Evolutionary conservation across 2,329 filamentous ascomycete species (phyloP).

Genomic region (Aspergillus melleus): DNA sequence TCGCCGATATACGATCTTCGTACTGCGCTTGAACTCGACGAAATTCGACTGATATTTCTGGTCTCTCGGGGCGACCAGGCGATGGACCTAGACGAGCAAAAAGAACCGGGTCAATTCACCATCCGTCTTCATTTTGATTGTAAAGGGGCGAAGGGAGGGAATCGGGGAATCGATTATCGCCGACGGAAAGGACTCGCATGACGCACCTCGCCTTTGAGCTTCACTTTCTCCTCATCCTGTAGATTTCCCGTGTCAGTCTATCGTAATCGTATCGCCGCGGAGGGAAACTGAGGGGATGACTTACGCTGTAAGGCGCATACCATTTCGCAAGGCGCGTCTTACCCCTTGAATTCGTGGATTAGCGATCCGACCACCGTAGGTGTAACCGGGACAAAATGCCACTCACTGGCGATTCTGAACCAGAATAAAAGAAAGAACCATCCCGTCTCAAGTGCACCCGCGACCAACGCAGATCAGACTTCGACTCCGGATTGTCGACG

Average conservation of each 20-base stretch:
- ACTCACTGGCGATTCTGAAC: constrained; percentile 84
- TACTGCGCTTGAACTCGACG: constrained; percentile 71
- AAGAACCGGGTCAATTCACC: constrained; percentile 5
- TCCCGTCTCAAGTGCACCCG: constrained; percentile 24
- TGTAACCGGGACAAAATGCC: constrained; percentile 8
- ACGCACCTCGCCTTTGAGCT: constrained; percentile 90
- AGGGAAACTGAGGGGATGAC: constrained; percentile 23
- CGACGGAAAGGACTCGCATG: constrained; percentile 2
- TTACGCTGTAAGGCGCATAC: constrained; percentile 91
- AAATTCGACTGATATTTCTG: constrained; percentile 99
- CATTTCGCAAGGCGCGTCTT: constrained; percentile 98
- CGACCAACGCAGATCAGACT: not conserved
- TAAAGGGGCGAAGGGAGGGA: not conserved
- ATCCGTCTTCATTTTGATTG: not conserved
- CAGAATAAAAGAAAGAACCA: constrained; percentile 81
- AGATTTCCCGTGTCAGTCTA: not conserved
- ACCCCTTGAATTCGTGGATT: constrained; percentile 61
- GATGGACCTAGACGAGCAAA: constrained; percentile 68
- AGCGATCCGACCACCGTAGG: constrained; percentile 2
- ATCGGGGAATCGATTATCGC: not conserved
- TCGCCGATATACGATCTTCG: constrained; percentile 95
- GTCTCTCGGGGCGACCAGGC: constrained; percentile 93
- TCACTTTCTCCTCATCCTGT: constrained; percentile 95
- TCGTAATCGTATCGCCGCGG: not conserved
- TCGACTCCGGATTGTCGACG: too few species aligned